Evolutionary conservation across 2,329 filamentous ascomycete genomes (phyloP), one percentile per base, ranked within the genome.

Genomic region (Aspergillus carbonarius): DNA sequence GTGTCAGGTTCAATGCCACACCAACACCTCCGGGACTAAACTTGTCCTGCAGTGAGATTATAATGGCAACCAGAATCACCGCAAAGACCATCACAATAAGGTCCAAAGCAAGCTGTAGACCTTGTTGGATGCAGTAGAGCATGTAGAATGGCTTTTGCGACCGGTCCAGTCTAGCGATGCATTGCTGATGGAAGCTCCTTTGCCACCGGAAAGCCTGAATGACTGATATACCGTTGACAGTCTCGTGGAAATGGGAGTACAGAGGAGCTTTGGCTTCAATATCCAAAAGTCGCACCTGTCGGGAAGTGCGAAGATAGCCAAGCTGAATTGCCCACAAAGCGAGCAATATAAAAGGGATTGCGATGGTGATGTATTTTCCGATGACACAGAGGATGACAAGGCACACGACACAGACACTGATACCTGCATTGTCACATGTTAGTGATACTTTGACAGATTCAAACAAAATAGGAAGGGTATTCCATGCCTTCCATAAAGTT

Each of bases 201-300:
- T 75, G 71, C 80, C 81, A 83, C 1, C 74, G 76, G 49, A 82
- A 82, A 0, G 82, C 78, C 5, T 81, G 78, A 20, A 85, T 78
- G 0, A 81, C 83, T 0, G 74, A 61, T 0, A 84, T 63, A 0
- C 82, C 82, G 5, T 74, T 70, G 0, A 83, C 62, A 0, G 79
- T 81, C 55, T 85, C 82, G 6, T 76, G 70, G 60, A 83, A 83
- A 40, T 83, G 78, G 0, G 80, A 78, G 62, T 79, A 82, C 0
- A 84, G 70, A 0, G 80, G 79, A 0, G 76, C 73, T 55, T 82
- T 82, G 2, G 77, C 70, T 64, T 84, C 82, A 0, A 85, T 73
- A 64, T 85, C 83, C 7, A 85, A 69, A 34, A 83, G 76, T 53
- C 83, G 77, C 5, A 82, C 66, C 59, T 81, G 79, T 1, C 79